Conservation (phyloP, 1,139 yeast species). For the Yamadazyma atmosphaerica region DNA sequence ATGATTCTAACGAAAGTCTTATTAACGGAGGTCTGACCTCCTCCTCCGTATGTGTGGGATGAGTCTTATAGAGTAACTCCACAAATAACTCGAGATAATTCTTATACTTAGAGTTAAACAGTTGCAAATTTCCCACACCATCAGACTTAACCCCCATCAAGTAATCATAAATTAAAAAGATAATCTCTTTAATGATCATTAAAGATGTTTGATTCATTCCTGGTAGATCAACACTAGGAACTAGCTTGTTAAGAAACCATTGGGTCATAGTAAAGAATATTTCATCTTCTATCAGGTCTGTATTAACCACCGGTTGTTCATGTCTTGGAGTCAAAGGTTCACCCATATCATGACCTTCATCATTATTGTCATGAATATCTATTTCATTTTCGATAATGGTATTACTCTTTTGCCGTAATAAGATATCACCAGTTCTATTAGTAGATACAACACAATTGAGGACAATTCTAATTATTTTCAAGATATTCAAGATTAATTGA, state of each 20-base stretch:
- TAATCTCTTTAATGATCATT: constrained; percentile 27
- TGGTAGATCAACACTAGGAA: constrained; percentile 18
- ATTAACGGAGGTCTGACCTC: constrained; percentile 20
- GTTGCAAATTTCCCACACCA: constrained; percentile 3
- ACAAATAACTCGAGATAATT: constrained; percentile 26
- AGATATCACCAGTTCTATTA: constrained; percentile 6
- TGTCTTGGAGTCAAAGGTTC: not conserved
- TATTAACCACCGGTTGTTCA: constrained; percentile 1
- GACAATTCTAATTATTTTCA: constrained; percentile 20
- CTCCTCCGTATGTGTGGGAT: constrained; percentile 15
- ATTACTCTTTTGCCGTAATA: constrained; percentile 2
- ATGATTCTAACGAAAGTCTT: constrained; percentile 30
- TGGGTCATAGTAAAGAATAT: constrained; percentile 14
- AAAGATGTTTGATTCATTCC: constrained; percentile 20
- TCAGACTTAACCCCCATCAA: constrained; percentile 6
- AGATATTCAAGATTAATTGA: constrained; percentile 28
- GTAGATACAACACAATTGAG: constrained; percentile 17
- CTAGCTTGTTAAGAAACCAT: constrained; percentile 21
- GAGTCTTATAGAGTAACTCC: constrained; percentile 25
- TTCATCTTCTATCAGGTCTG: not conserved
- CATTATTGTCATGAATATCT: no score
- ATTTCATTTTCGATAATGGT: not conserved
- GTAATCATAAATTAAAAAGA: constrained; percentile 25
- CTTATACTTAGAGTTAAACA: constrained; percentile 18
- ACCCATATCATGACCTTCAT: not conserved